Evolutionary conservation across 2,329 filamentous ascomycete species (phyloP), one percentile per base, ranked within the genome.

Genomic region (Ceratocystiopsis brevicomis): DNA sequence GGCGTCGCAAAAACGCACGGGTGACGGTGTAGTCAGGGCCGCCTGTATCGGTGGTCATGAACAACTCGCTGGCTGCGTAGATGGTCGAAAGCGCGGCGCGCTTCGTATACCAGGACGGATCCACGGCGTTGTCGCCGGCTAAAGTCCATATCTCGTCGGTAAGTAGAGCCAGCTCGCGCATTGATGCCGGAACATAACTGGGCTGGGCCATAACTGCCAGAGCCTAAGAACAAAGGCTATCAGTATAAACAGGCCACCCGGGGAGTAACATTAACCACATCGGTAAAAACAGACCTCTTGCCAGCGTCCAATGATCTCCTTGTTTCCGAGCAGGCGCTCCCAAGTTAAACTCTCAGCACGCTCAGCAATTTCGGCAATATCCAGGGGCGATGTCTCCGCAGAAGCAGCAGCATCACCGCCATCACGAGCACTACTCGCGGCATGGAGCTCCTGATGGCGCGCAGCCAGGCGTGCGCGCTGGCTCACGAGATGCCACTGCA

Each of bases 111-210:
- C 90, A 98, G 5, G 76, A 78, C 4, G 75, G 72, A 59, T 96
- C 87, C 47, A 95, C 82, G 18, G 78, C 72, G 18, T 64, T 67
- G 59, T 96, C 90, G 41, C 85, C 84, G 0, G 88, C 75, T 4
- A 94, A 73, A 54, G 81, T 86, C 69, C 81, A 83, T 42, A 98
- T 92, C 59, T 98, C 90, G 58, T 95, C 88, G n/a, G 81, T 73
- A 5, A 98, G 73, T 41, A 72, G 67, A 37, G 81, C 77, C 4
- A 98, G 72, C 62, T 96, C 90, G 38, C 69, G 69, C 3, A 95
- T 57, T 0, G 86, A 87, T 10, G 74, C 63, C 0, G 84, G 74
- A 33, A 92, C 70, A 58, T 88, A 81, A 47, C 70, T 73, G 0
- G 85, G 82, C 45, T 92, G 78, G 5, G 86, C 85, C 82, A 95